Percentiles rank a stretch among this genome's conserved stretches.
Conservation (phyloP, 2,329 filamentous ascomycete species). For the Cytospora piceicola region DNA sequence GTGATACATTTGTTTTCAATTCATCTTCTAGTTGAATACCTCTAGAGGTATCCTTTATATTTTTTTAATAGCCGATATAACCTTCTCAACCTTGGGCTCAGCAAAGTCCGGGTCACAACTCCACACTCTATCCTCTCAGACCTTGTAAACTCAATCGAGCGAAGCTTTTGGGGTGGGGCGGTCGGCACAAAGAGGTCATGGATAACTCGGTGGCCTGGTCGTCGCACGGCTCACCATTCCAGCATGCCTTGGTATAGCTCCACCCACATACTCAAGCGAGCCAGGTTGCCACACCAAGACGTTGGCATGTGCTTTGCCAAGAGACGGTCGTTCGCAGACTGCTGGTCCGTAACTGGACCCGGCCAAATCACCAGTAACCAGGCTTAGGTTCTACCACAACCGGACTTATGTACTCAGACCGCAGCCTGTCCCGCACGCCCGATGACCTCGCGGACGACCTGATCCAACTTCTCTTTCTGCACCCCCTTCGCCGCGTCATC, state of each 20-base stretch:
- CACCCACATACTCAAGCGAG: neutral
- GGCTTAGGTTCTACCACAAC: neutral
- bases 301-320: neutral
- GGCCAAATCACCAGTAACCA: neutral
- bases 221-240: neutral
- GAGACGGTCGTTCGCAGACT: neutral
- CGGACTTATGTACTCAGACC: neutral
- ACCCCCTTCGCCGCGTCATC: conserved; percentile 23
- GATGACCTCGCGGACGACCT: conserved; percentile 24
- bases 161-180: neutral
- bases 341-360: neutral
- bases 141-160: neutral
- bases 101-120: neutral
- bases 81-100: neutral
- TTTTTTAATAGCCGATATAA: neutral
- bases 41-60: neutral
- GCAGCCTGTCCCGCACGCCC: conserved; percentile 21
- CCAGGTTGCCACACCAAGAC: neutral
- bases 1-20: neutral
- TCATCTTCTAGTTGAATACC: neutral
- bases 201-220: too few species aligned
- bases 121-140: neutral
- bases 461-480: conserved; percentile 26
- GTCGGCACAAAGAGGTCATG: neutral
- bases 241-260: neutral